phyloP scores from a whole-genome alignment of 108 stramenopile genomes.

The Chaetoceros muelleri region DNA sequence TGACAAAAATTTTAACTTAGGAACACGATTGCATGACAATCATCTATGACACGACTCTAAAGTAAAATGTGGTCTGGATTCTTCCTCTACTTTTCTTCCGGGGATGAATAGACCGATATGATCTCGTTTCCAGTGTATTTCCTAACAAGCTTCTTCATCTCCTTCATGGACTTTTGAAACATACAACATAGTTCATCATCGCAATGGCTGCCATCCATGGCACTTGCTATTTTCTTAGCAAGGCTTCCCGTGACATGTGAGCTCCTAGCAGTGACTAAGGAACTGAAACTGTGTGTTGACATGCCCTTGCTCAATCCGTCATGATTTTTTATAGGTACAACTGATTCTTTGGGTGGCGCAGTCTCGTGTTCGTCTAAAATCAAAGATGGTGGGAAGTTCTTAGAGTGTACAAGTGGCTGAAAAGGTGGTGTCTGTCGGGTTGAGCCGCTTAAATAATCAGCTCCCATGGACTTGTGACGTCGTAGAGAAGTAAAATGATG shows the following conservation, averaged over 20 bases:
- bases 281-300: no score
- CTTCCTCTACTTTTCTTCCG: no score
- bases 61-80: no score
- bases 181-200: conserved; percentile 72
- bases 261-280: background rate
- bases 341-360: background rate
- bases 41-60: background rate
- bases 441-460: background rate
- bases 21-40: background rate
- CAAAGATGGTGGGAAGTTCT: background rate
- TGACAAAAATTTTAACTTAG: background rate
- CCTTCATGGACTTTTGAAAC: conserved; percentile 50
- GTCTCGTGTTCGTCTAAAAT: conserved; percentile 7
- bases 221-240: conserved; percentile 25
- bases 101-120: background rate
- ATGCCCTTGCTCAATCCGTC: no score
- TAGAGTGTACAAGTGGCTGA: conserved; percentile 2
- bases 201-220: conserved; percentile 69
- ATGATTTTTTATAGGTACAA: no score
- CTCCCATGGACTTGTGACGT: background rate
- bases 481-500: background rate
- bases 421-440: background rate
- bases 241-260: background rate
- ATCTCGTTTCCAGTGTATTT: background rate
- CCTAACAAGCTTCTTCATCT: conserved; percentile 39